phyloP scores from a whole-genome alignment of 345 rosid species.

The Raphanus sativus region DNA sequence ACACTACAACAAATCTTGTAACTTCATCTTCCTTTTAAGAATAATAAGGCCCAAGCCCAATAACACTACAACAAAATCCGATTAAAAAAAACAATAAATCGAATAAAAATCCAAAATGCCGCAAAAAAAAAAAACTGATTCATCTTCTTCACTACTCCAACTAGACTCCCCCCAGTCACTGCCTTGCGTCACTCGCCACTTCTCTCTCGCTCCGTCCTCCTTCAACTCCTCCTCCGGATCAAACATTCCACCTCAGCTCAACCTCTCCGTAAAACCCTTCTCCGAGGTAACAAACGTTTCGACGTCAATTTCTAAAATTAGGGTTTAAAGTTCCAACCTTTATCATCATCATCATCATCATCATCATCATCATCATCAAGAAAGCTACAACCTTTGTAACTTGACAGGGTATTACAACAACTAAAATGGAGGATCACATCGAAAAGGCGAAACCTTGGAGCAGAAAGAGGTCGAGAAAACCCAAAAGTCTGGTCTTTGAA shows the following conservation, averaged over 20 bases:
- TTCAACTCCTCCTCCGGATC: neutral
- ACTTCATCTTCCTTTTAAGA: too few relatives aligned
- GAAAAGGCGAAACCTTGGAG: slow-evolving; percentile 1
- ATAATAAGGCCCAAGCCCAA: neutral
- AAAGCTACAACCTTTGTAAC: slow-evolving; percentile 5
- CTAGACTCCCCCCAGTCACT: neutral
- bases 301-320: neutral
- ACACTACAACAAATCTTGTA: too few relatives aligned
- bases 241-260: neutral
- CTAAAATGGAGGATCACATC: slow-evolving; percentile 35
- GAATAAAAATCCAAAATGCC: neutral
- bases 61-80: neutral
- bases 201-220: neutral
- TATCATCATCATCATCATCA: neutral
- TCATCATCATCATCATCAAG: too few relatives aligned
- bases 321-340: neutral
- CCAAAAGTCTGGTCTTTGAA: slow-evolving; percentile 49
- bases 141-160: neutral
- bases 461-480: slow-evolving; percentile 44
- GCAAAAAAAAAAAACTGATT: neutral
- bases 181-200: neutral
- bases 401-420: too few relatives aligned
- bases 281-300: neutral
- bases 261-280: neutral
- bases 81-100: neutral